A percentile compares a stretch with the other conserved stretches of the same genome.
These are phyloP conservation scores for Trametes villosa DNA, from an alignment of 768 basidiomycete genomes.

Conservation along the genomic window DNA sequence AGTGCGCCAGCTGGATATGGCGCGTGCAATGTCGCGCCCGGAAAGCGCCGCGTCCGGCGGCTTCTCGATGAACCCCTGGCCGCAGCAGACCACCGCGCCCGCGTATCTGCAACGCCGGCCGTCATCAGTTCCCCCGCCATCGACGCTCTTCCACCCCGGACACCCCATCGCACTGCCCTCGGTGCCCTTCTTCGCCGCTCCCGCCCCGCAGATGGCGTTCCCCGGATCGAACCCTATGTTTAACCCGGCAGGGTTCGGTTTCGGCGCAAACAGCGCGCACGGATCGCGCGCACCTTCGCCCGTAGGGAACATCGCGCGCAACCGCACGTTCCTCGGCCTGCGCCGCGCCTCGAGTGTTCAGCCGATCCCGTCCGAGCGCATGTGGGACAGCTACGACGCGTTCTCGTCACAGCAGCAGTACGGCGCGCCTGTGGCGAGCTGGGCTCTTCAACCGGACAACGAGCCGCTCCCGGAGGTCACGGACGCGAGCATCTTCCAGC, in stretches of 20 bases:
- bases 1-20: constrained; percentile 54
- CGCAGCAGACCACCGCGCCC: constrained; percentile 10
- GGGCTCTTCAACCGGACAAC: constrained; percentile 46
- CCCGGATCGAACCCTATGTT: constrained; percentile 1
- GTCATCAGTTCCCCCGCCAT: constrained; percentile 66
- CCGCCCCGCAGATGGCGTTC: constrained; percentile 11
- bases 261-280: constrained; percentile 5
- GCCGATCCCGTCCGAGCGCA: constrained; percentile 41
- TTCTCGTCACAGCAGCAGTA: constrained; percentile 16
- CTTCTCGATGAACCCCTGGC: constrained; percentile 23
- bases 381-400: constrained; percentile 34
- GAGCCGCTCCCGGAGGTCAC: constrained; percentile 50
- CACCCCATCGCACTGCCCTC: constrained; percentile 47
- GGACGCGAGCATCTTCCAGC: constrained; percentile 27
- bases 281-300: constrained; percentile 51
- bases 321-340: constrained; percentile 45
- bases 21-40: constrained; percentile 21
- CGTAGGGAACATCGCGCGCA: constrained; percentile 48
- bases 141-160: constrained; percentile 37
- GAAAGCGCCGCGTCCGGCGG: constrained; percentile 25
- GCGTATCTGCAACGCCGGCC: constrained; percentile 53
- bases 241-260: background rate
- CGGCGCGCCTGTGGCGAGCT: constrained; percentile 9
- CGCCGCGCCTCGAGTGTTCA: constrained; percentile 56
- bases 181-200: constrained; percentile 43